phyloP scores from a whole-genome alignment of 2,329 filamentous ascomycete genomes.

The Alternaria sp. region DNA sequence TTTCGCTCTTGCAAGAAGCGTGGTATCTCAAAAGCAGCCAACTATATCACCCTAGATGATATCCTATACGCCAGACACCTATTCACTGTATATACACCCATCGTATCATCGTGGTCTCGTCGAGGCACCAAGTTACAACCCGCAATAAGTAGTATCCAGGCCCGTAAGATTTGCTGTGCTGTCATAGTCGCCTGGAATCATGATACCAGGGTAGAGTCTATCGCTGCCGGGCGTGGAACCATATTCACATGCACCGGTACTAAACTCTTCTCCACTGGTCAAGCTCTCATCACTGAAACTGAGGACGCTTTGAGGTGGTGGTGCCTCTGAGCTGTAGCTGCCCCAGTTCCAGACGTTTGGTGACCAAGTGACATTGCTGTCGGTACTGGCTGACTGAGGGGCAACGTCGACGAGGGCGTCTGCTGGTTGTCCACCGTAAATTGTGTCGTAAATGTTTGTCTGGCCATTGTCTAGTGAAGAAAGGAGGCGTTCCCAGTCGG shows the following conservation, averaged over 20 bases:
- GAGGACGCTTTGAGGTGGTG: conserved; percentile 61
- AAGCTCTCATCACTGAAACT: conserved; percentile 69
- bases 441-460: conserved; percentile 84
- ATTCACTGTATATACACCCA: neutral
- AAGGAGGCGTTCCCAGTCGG: conserved; percentile 84
- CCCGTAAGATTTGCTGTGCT: conserved; percentile 42
- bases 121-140: conserved; percentile 30
- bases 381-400: conserved; percentile 39
- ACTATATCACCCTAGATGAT: neutral
- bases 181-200: conserved; percentile 46
- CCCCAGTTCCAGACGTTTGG: conserved; percentile 48
- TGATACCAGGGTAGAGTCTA: conserved; percentile 45
- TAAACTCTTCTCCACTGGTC: conserved; percentile 60
- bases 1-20: conserved; percentile 28
- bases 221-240: conserved; percentile 43
- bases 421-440: conserved; percentile 72
- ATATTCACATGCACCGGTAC: conserved; percentile 38
- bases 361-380: conserved; percentile 46
- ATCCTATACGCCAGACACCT: neutral
- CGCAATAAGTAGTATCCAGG: conserved; percentile 53
- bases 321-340: conserved; percentile 35
- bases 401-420: conserved; percentile 48
- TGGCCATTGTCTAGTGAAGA: conserved; percentile 80
- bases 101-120: conserved; percentile 5
- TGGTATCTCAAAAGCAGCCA: conserved; percentile 32